phyloP scores from a whole-genome alignment of 768 basidiomycete species.

The Suillus alpinus region DNA sequence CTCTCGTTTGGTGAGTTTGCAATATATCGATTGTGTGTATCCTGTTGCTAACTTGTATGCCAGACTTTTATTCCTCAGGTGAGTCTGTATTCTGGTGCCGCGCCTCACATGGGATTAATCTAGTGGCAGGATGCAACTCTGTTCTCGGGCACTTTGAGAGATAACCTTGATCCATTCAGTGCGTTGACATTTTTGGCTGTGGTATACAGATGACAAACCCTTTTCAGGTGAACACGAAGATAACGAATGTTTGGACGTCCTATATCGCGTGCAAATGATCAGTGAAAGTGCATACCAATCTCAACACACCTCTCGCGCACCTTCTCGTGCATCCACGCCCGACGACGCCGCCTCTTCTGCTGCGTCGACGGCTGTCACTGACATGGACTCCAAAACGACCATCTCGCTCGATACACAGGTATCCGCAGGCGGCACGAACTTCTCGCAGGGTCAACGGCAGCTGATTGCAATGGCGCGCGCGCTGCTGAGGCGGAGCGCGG shows the following conservation, averaged over 20 bases:
- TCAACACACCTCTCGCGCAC: constrained; percentile 46
- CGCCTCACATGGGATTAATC: not conserved
- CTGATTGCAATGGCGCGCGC: constrained; percentile 85
- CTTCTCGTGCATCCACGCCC: constrained; percentile 45
- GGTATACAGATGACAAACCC: not conserved
- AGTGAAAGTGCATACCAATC: constrained; percentile 47
- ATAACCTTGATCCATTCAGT: constrained; percentile 75
- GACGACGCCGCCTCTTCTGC: constrained; percentile 40
- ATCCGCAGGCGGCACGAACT: constrained; percentile 84
- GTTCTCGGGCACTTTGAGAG: constrained; percentile 77
- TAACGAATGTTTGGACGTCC: constrained; percentile 73
- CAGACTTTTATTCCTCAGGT: constrained; percentile 76
- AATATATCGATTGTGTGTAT: constrained; percentile 1
- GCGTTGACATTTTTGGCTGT: constrained; percentile 4
- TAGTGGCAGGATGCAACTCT: constrained; percentile 57
- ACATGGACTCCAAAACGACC: constrained; percentile 51
- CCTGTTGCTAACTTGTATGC: constrained; percentile 3
- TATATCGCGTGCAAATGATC: constrained; percentile 79
- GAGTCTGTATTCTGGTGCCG: not conserved
- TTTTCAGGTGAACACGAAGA: constrained; percentile 70
- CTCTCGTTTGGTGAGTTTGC: constrained; percentile 60
- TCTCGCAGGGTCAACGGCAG: constrained; percentile 91
- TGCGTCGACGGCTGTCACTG: constrained; percentile 44
- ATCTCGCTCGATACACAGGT: constrained; percentile 76
- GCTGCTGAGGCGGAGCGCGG: constrained; percentile 63